Conservation (phyloP, 2,329 filamentous ascomycete genomes). For the Aspergillus oerlinghausenensis region DNA sequence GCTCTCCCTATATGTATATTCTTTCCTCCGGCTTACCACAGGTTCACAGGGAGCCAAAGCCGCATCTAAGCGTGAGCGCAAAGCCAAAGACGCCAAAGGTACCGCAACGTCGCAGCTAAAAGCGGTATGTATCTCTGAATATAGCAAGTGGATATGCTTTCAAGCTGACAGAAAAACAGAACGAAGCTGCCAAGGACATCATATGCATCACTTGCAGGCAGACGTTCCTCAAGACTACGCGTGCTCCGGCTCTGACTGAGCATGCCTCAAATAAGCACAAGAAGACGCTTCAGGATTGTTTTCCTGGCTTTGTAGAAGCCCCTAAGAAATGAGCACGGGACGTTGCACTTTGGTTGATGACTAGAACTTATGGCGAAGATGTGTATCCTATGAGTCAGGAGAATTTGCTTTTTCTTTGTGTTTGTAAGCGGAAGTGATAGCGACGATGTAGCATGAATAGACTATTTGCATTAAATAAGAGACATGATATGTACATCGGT, state of each 20-base stretch:
- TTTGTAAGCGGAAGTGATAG: neutral
- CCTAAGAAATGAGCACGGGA: slow-evolving; percentile 6
- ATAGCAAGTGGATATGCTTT: neutral
- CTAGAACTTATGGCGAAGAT: neutral
- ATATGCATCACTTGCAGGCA: slow-evolving; percentile 73
- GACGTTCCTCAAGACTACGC: slow-evolving; percentile 73
- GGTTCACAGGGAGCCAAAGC: slow-evolving; percentile 54
- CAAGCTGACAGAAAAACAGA: slow-evolving; percentile 44
- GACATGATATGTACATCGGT: neutral
- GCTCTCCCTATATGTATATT: neutral
- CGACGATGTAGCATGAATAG: neutral
- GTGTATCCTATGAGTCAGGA: neutral
- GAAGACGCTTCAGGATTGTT: slow-evolving; percentile 68
- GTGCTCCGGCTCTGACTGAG: slow-evolving; percentile 64
- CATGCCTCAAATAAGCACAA: slow-evolving; percentile 74
- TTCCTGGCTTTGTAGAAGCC: slow-evolving; percentile 43
- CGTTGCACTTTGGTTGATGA: neutral
- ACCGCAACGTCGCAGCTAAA: slow-evolving; percentile 63
- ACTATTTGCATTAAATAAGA: neutral
- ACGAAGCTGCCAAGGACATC: slow-evolving; percentile 69
- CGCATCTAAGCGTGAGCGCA: slow-evolving; percentile 68
- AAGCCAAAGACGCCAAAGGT: slow-evolving; percentile 56
- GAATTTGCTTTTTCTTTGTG: neutral
- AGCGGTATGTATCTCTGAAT: slow-evolving; percentile 46
- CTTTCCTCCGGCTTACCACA: neutral